Percentiles rank a stretch among this genome's conserved stretches.
Conservation (phyloP, 768 basidiomycete genomes). For the Suillus fuscotomentosus region DNA sequence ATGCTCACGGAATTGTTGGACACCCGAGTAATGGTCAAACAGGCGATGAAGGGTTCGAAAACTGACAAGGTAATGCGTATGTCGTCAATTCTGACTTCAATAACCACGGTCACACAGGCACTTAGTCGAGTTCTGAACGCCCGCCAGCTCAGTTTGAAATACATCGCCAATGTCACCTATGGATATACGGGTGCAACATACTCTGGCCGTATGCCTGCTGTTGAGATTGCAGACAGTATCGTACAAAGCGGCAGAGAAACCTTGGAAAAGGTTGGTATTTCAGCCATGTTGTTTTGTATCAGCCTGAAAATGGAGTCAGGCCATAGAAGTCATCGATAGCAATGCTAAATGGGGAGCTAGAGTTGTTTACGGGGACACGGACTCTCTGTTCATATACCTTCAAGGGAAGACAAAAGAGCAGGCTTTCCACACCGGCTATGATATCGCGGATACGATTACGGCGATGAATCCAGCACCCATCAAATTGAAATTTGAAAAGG, state of each 20-base stretch:
- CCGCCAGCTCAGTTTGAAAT: slow-evolving; percentile 90
- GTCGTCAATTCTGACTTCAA: background rate
- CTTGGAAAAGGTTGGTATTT: slow-evolving; percentile 72
- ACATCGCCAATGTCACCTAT: slow-evolving; percentile 92
- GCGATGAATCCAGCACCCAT: slow-evolving; percentile 84
- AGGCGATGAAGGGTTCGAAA: slow-evolving; percentile 84
- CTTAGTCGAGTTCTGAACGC: slow-evolving; percentile 80
- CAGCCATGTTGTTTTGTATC: background rate
- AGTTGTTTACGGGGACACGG: slow-evolving; percentile 97
- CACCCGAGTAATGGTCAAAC: slow-evolving; percentile 97
- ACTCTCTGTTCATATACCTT: slow-evolving; percentile 92
- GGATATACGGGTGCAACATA: slow-evolving; percentile 94
- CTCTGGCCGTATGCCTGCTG: slow-evolving; percentile 97
- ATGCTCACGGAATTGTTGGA: slow-evolving; percentile 94
- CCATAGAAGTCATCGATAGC: slow-evolving; percentile 74
- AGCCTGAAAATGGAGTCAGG: slow-evolving; percentile 44
- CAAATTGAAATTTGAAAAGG: slow-evolving; percentile 99
- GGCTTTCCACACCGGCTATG: slow-evolving; percentile 89
- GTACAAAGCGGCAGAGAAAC: slow-evolving; percentile 97
- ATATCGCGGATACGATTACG: slow-evolving; percentile 89
- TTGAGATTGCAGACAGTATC: slow-evolving; percentile 97
- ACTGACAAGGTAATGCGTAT: slow-evolving; percentile 63
- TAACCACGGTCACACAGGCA: slow-evolving; percentile 43
- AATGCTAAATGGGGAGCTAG: slow-evolving; percentile 85
- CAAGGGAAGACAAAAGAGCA: slow-evolving; percentile 89